Percentiles rank a stretch among this genome's conserved stretches.
Conservation (phyloP, 345 rosid genomes). For the Brassica rapa region DNA sequence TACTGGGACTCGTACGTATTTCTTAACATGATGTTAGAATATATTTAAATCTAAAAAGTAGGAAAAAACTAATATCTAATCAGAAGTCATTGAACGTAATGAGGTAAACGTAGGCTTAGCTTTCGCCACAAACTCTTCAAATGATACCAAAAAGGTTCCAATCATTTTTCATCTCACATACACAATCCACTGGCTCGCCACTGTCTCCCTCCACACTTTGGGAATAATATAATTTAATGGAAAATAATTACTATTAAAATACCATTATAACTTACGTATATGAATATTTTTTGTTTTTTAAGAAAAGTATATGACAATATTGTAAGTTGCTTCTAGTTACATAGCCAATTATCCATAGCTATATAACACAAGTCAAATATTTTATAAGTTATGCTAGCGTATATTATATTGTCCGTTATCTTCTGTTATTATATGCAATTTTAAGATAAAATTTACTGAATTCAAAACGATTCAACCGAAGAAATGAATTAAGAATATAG, state of each 20-base stretch:
- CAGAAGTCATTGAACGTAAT: slow-evolving; percentile 53
- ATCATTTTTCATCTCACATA: slow-evolving; percentile 43
- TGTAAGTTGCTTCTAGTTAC: slow-evolving; percentile 5
- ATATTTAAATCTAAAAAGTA: not conserved
- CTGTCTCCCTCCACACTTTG: slow-evolving; percentile 14
- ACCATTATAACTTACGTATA: not conserved
- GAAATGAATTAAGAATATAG: not conserved
- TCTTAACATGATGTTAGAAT: not conserved
- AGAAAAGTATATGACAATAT: slow-evolving; percentile 2
- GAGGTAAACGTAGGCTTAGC: slow-evolving; percentile 60
- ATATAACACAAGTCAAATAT: slow-evolving; percentile 20
- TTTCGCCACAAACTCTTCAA: slow-evolving; percentile 58
- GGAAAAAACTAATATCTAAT: slow-evolving; percentile 33
- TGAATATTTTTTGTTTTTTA: not conserved
- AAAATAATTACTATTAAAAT: not conserved
- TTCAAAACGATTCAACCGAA: not conserved
- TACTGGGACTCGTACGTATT: not conserved
- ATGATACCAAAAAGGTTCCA: slow-evolving; percentile 60
- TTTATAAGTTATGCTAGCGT: not conserved
- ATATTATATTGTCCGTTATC: slow-evolving; percentile 17
- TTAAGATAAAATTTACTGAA: not conserved
- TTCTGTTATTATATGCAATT: not conserved
- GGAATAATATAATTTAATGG: not conserved
- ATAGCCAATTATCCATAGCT: slow-evolving; percentile 6
- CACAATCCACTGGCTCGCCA: slow-evolving; percentile 41